Percentiles rank a stretch among this genome's conserved stretches.
Conservation (phyloP, 2,329 filamentous ascomycete species). For the Paramyrothecium sp. region DNA sequence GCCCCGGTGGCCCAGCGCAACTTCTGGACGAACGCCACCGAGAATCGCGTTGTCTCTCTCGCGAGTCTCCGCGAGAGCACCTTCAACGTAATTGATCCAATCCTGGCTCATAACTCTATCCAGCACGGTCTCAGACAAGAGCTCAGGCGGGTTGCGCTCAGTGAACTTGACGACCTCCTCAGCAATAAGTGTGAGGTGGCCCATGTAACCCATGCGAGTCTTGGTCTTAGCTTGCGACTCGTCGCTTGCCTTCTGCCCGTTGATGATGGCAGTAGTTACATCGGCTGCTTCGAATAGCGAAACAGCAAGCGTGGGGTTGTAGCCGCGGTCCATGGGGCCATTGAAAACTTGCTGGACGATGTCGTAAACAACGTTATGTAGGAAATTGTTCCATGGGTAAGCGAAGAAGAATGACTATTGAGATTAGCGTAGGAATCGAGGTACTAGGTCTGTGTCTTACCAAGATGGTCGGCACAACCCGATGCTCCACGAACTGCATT, state of each 20-base stretch:
- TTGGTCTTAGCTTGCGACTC: constrained; percentile 79
- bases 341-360: constrained; percentile 99
- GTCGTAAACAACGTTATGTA: constrained; percentile 98
- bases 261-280: constrained; percentile 87
- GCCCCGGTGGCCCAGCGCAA: constrained; percentile 77
- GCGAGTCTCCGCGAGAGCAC: constrained; percentile 86
- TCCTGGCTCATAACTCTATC: constrained; percentile 85
- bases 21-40: constrained; percentile 88
- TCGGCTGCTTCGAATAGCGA: constrained; percentile 90
- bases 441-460: constrained; percentile 57
- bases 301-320: constrained; percentile 84
- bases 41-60: constrained; percentile 98
- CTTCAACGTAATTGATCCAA: constrained; percentile 95
- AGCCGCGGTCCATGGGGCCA: constrained; percentile 93
- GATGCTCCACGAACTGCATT: constrained; percentile 92
- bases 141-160: constrained; percentile 85
- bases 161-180: constrained; percentile 99
- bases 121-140: constrained; percentile 78
- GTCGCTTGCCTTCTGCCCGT: constrained; percentile 84
- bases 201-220: constrained; percentile 97
- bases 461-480: constrained; percentile 91
- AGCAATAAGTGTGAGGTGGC: constrained; percentile 92
- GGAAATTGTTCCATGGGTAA: constrained; percentile 99
- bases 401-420: constrained; percentile 91
- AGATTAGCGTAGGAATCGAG: constrained; percentile 9